A percentile compares a stretch with the other conserved stretches of the same genome.
These are phyloP conservation scores for Oryza meridionalis DNA, from an alignment of 176 grass and related monocot genomes.

Conservation along the genomic window DNA sequence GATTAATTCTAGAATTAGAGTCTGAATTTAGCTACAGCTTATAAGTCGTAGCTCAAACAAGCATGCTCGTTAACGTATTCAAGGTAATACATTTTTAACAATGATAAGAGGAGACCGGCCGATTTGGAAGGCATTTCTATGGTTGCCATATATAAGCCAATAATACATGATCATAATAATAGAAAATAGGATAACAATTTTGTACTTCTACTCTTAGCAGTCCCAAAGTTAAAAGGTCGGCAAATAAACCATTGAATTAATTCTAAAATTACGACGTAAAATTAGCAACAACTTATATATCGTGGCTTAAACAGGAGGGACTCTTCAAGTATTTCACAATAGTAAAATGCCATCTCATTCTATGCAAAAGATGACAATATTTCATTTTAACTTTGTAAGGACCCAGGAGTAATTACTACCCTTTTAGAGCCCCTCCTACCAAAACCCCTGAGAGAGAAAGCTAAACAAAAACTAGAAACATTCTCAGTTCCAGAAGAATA, in stretches of 20 bases:
- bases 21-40: no score
- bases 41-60: no score
- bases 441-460: neutral
- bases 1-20: no score
- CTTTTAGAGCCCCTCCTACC: neutral
- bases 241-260: no score
- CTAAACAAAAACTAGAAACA: constrained; percentile 45
- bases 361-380: neutral
- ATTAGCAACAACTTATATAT: neutral
- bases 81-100: neutral
- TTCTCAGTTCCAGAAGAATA: constrained; percentile 45
- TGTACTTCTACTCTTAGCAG: neutral
- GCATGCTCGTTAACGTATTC: no score
- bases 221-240: no score
- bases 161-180: neutral
- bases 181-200: neutral
- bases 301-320: neutral
- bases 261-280: neutral
- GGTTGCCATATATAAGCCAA: neutral
- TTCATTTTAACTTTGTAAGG: neutral
- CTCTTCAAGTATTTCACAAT: neutral
- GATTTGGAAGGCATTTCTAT: neutral
- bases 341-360: neutral
- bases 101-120: neutral
- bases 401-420: neutral